Conservation (phyloP, 345 rosid genomes). For the Citropsis articulata region DNA sequence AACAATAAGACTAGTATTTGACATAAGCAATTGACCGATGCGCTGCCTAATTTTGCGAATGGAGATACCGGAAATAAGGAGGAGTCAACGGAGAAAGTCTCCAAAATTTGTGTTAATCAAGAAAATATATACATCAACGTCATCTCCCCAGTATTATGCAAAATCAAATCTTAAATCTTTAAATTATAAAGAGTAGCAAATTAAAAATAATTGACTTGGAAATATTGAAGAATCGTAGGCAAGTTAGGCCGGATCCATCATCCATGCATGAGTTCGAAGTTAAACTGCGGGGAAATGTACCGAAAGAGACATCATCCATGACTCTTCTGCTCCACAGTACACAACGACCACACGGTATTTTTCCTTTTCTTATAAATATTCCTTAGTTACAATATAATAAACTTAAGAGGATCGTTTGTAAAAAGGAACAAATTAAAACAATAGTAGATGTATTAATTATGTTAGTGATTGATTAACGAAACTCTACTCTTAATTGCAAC, state of each 20-base stretch:
- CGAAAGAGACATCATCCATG: background rate
- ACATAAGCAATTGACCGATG: conserved; percentile 5
- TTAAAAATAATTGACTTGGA: background rate
- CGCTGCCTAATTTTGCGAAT: conserved; percentile 6
- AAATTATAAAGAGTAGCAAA: background rate
- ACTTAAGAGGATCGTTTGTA: too few species aligned
- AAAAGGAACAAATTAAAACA: too few species aligned
- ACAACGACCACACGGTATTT: too few species aligned
- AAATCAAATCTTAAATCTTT: background rate
- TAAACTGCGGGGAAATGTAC: background rate
- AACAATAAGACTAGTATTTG: conserved; percentile 2
- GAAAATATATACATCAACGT: background rate
- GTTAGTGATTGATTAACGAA: background rate
- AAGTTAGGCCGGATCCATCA: conserved; percentile 11
- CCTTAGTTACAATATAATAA: too few species aligned
- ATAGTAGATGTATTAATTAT: too few species aligned
- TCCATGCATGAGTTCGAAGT: background rate
- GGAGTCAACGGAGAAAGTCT: background rate
- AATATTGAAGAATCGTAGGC: background rate
- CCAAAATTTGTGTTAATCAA: background rate
- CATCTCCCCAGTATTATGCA: background rate
- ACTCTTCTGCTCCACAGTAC: background rate
- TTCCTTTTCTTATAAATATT: too few species aligned
- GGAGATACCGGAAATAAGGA: too few species aligned
- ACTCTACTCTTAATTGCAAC: background rate